Percentiles rank a stretch among this genome's conserved stretches.
Conservation (phyloP, 1,139 yeast species). For the Meyerozyma guilliermondii region DNA sequence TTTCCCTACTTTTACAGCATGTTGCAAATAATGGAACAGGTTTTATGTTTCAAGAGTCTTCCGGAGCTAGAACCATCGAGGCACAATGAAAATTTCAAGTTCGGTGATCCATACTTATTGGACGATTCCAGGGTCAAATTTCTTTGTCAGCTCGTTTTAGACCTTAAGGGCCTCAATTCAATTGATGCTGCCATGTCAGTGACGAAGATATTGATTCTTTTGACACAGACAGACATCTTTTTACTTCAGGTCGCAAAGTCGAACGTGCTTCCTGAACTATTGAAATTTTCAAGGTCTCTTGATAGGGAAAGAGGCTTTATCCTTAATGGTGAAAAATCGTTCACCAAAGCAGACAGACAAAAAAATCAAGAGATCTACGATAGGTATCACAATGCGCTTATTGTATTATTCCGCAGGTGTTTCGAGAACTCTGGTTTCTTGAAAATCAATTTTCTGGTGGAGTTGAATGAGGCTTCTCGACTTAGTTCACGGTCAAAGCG, state of each 20-base stretch:
- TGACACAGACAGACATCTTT: conserved; percentile 39
- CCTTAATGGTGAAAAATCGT: background rate
- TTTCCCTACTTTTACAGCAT: conserved; percentile 49
- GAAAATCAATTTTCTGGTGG: conserved; percentile 43
- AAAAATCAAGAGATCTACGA: conserved; percentile 11
- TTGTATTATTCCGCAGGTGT: conserved; percentile 59
- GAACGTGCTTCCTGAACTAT: conserved; percentile 21
- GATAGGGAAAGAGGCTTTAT: conserved; percentile 4
- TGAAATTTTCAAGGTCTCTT: conserved; percentile 11
- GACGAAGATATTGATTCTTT: conserved; percentile 48
- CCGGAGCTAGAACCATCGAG: conserved; percentile 25
- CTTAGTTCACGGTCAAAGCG: conserved; percentile 21
- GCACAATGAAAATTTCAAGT: conserved; percentile 3
- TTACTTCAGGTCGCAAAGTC: conserved; percentile 41
- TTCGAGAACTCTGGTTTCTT: conserved; percentile 59
- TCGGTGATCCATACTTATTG: conserved; percentile 15
- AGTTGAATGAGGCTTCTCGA: conserved; percentile 36
- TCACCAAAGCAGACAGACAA: conserved; percentile 5
- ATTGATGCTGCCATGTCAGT: conserved; percentile 47
- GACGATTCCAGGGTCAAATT: conserved; percentile 21
- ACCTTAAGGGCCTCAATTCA: conserved; percentile 32
- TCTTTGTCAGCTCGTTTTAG: conserved; percentile 41
- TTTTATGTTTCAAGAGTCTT: conserved; percentile 39
- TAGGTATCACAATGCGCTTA: conserved; percentile 11
- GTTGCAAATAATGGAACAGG: conserved; percentile 44